Evolutionary conservation across 2,329 filamentous ascomycete species (phyloP), one percentile per base, ranked within the genome.

Genomic region (Exutisphaerella laricina): DNA sequence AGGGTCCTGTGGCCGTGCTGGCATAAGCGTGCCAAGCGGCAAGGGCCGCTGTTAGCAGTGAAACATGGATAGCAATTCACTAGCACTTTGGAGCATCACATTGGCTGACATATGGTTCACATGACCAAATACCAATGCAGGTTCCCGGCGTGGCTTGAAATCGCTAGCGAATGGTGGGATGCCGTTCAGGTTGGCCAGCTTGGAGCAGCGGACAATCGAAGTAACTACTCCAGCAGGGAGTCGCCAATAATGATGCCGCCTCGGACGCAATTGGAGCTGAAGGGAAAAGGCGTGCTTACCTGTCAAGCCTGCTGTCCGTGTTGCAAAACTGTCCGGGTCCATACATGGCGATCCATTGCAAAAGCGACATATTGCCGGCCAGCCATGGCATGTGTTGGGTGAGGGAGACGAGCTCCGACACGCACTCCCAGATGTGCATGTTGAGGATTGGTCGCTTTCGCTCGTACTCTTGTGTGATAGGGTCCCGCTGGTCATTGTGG

Each of bases 361-460:
- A 64, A 66, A 95, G 77, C 44, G 85, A 84, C 47, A 92, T 64
- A 55, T 78, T 70, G 61, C 87, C 87, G 60, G 74, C 75, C 43
- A 95, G 75, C 90, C 90, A 97, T 51, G 90, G 90, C 88, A 95
- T 94, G 66, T 88, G 85, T 53, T 71, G 66, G 54, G 83, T 74
- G 60, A 95, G 67, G 71, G 88, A 81, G 55, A 88, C 68, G 50
- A 94, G 66, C 63, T 79, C 81, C 49, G 80, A 81, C 43, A 83
- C 64, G 66, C 85, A 86, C 57, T 80, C 73, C 81, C 85, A 95
- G 39, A 87, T 63, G 57, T 78, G 79, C 74, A 92, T 95, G 53
- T 77, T 75, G 48, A 92, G 69, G 55, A 96, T 75, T 40, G 88
- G 84, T 62, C 43, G 51, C 41, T 41, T 51, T n/a, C n/a, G n/a